Conservation (phyloP, 164 flowering plant species). For the Nymphaea colorata region DNA sequence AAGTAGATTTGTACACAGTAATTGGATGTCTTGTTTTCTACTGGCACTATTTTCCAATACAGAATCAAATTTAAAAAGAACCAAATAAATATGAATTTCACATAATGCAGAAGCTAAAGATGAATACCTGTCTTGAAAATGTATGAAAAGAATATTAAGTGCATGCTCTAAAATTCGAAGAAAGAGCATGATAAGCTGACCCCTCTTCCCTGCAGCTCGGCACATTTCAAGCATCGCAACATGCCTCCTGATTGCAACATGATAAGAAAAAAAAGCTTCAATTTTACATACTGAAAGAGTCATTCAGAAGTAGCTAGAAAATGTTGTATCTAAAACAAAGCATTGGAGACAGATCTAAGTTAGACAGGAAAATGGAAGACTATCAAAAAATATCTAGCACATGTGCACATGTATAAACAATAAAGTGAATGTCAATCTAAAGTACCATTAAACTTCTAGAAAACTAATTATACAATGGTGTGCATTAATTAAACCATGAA, state of each 20-base stretch:
- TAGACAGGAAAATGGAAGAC: no score
- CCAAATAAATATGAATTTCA: neutral
- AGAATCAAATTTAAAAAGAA: slow-evolving; percentile 14
- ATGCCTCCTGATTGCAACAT: slow-evolving; percentile 51
- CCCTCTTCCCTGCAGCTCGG: slow-evolving; percentile 58
- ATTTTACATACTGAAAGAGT: neutral
- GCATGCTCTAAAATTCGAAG: slow-evolving; percentile 71
- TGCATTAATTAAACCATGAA: neutral
- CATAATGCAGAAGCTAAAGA: neutral
- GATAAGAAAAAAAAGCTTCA: neutral
- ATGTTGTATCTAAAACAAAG: neutral
- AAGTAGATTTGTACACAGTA: slow-evolving; percentile 42
- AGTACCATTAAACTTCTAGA: neutral
- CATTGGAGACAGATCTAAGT: no score
- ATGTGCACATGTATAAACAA: no score
- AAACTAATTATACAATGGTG: neutral
- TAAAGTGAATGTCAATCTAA: neutral
- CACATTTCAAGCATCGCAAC: slow-evolving; percentile 95
- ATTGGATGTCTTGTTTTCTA: slow-evolving; percentile 24
- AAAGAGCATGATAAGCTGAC: slow-evolving; percentile 50
- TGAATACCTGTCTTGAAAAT: slow-evolving; percentile 66
- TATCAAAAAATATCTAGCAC: no score
- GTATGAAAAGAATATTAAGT: slow-evolving; percentile 58
- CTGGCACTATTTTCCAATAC: slow-evolving; percentile 18
- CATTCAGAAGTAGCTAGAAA: neutral